Evolutionary conservation across 108 stramenopile genomes (phyloP).

Genomic region (Ochromonas danica): DNA sequence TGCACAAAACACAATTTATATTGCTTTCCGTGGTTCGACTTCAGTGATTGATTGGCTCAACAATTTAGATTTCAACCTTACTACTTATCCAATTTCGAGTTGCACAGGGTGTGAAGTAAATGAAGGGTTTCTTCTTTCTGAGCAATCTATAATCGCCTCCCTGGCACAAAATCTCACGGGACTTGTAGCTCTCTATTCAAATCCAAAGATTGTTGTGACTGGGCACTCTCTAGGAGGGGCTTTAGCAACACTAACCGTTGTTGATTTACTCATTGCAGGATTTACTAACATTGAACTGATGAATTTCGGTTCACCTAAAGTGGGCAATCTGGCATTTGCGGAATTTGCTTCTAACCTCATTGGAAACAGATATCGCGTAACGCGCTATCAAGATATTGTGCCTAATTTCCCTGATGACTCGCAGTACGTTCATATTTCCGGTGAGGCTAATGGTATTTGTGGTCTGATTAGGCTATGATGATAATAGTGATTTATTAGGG

Average conservation of each 20-base stretch:
- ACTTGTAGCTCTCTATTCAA: no score
- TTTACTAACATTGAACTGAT: not conserved
- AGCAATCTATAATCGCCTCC: no score
- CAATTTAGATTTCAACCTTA: not conserved
- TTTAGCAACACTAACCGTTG: not conserved
- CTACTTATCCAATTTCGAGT: not conserved
- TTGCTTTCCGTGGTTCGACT: not conserved
- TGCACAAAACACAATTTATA: not conserved
- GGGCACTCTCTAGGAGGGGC: no score
- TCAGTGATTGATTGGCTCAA: constrained; percentile 1
- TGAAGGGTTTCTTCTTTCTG: not conserved
- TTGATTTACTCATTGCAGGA: not conserved
- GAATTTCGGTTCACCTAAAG: not conserved
- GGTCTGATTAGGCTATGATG: no score
- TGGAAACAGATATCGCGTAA: not conserved
- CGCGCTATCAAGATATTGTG: not conserved
- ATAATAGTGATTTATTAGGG: no score
- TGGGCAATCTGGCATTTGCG: not conserved
- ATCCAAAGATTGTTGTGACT: no score
- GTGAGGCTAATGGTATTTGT: no score
- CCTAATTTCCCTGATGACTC: not conserved
- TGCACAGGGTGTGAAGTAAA: not conserved
- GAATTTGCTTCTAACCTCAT: not conserved
- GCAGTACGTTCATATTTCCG: not conserved
- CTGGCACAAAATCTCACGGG: no score